These are phyloP conservation scores for Puccinia novopanici DNA, from an alignment of 1,284 basidiomycete species.

Conservation along the genomic window DNA sequence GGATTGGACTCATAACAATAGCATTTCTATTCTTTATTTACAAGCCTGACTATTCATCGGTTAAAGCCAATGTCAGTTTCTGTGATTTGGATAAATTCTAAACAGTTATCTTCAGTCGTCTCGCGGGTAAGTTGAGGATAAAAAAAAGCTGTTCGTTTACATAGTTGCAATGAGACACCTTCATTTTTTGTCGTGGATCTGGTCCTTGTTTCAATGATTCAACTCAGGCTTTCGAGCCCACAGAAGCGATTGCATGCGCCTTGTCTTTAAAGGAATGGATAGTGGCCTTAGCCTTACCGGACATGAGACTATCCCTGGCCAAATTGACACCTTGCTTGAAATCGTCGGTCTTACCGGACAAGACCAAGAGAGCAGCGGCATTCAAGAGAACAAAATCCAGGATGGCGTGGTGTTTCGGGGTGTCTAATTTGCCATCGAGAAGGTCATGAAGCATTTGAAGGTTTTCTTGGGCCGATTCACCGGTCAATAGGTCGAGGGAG, in stretches of 20 bases:
- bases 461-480: slow-evolving; percentile 68
- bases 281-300: slow-evolving; percentile 75
- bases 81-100: neutral
- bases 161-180: too few species aligned
- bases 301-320: slow-evolving; percentile 72
- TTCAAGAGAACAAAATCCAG: slow-evolving; percentile 83
- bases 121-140: neutral
- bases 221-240: neutral
- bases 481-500: slow-evolving; percentile 23
- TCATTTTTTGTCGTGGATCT: neutral
- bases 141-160: neutral
- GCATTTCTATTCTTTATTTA: too few species aligned
- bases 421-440: slow-evolving; percentile 61
- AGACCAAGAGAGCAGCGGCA: slow-evolving; percentile 75
- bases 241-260: neutral
- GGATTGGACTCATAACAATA: too few species aligned
- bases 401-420: slow-evolving; percentile 62
- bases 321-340: slow-evolving; percentile 72
- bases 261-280: slow-evolving; percentile 64
- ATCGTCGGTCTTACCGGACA: slow-evolving; percentile 72
- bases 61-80: neutral
- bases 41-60: too few species aligned
- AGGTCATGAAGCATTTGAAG: slow-evolving; percentile 68
- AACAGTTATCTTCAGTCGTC: neutral
- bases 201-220: too few species aligned